Conservation (phyloP, 2,329 filamentous ascomycete genomes). For the Sclerotinia glacialis region DNA sequence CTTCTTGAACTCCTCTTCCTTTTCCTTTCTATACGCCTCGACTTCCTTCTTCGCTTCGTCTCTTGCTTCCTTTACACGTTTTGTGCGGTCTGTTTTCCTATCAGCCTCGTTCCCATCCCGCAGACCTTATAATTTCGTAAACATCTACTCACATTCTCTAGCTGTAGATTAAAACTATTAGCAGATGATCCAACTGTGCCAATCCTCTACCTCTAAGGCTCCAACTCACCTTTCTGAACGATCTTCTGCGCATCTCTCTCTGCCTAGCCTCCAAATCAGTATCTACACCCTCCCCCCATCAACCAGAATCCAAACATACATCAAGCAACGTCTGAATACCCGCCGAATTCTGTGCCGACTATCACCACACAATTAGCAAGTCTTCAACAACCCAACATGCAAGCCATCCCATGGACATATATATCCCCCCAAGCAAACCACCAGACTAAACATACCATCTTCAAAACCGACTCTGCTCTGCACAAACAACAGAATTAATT, state of each 20-base stretch:
- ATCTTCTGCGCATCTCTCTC: constrained; percentile 99
- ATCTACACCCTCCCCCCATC: not conserved
- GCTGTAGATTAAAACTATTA: constrained; percentile 51
- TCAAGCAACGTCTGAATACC: constrained; percentile 99
- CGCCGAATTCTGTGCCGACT: constrained; percentile 98
- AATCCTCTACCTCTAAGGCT: not conserved
- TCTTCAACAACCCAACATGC: constrained; percentile 1
- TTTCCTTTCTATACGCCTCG: constrained; percentile 81
- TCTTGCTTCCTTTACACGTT: constrained; percentile 94
- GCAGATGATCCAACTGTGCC: constrained; percentile 24
- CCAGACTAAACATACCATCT: constrained; percentile 32
- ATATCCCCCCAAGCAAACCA: not conserved
- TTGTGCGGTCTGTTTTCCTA: constrained; percentile 71
- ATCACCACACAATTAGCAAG: constrained; percentile 31
- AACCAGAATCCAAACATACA: constrained; percentile 54
- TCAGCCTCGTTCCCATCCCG: constrained; percentile 22
- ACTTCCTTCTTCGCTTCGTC: constrained; percentile 98
- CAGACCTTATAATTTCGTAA: not conserved
- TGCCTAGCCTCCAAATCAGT: constrained; percentile 55
- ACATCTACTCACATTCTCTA: constrained; percentile 71
- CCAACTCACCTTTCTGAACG: constrained; percentile 79
- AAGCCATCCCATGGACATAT: constrained; percentile 14
- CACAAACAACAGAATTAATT: constrained; percentile 1
- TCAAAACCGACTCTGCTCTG: constrained; percentile 24
- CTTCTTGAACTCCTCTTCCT: constrained; percentile 92